A percentile compares a stretch with the other conserved stretches of the same genome.
Evolutionary conservation across 768 basidiomycete species (phyloP).

Genomic region (Mycena vitilis): DNA sequence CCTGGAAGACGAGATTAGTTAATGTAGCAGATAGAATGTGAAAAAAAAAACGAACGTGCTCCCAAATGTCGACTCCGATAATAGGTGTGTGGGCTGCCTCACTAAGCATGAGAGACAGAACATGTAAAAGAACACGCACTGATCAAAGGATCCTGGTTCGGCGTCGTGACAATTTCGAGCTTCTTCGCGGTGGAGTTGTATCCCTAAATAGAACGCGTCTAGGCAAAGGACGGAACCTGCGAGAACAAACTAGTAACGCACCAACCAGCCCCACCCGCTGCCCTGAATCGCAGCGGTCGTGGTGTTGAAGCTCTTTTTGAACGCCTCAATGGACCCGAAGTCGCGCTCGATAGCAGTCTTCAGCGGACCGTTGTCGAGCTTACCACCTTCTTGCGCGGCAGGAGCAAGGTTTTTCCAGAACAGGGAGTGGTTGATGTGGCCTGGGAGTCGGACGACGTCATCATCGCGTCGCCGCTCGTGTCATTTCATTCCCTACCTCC

Average conservation of each 20-base stretch:
- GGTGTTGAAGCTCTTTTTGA: conserved; percentile 90
- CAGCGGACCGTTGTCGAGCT: conserved; percentile 72
- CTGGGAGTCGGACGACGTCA: conserved; percentile 47
- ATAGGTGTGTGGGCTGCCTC: conserved; percentile 83
- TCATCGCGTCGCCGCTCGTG: background rate
- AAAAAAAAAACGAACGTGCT: conserved; percentile 72
- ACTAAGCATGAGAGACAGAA: conserved; percentile 12
- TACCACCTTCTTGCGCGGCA: conserved; percentile 67
- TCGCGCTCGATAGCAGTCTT: conserved; percentile 81
- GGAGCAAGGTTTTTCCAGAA: conserved; percentile 99
- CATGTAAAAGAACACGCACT: conserved; percentile 41
- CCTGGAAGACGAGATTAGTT: conserved; percentile 49
- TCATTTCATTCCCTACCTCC: conserved; percentile 63
- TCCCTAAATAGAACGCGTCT: conserved; percentile 57
- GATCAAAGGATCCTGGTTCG: conserved; percentile 94
- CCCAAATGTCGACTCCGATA: conserved; percentile 98
- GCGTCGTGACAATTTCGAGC: conserved; percentile 91
- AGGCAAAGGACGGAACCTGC: background rate
- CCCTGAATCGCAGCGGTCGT: conserved; percentile 94
- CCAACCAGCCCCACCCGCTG: conserved; percentile 98
- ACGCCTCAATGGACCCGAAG: conserved; percentile 88
- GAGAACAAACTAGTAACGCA: conserved; percentile 10
- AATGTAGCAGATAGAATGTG: conserved; percentile 26
- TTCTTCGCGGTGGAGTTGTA: conserved; percentile 73
- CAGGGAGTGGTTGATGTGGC: conserved; percentile 94